Percentiles rank a stretch among this genome's conserved stretches.
These are phyloP conservation scores for Aspergillus funiculosus DNA, from an alignment of 495 filamentous ascomycete genomes.

Conservation along the genomic window DNA sequence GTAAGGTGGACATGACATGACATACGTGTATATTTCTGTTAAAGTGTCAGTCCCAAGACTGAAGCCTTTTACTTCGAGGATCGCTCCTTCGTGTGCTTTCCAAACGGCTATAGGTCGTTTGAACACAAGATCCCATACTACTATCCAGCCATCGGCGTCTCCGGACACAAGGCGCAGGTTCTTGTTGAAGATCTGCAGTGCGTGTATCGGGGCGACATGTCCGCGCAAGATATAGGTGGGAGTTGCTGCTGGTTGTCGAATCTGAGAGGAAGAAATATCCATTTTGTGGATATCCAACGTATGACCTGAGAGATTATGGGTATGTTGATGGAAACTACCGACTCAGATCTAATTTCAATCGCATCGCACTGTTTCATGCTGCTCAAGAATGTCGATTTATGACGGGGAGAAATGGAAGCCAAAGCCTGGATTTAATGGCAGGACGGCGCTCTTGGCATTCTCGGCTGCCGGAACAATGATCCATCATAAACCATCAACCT, in stretches of 20 bases:
- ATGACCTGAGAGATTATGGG: background rate
- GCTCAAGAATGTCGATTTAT: too few relatives aligned
- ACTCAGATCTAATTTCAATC: too few relatives aligned
- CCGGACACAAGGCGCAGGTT: conserved; percentile 79
- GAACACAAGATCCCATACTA: conserved; percentile 77
- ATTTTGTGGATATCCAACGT: conserved; percentile 1
- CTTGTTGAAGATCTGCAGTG: conserved; percentile 60
- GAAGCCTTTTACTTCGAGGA: conserved; percentile 67
- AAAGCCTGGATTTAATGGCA: too few relatives aligned
- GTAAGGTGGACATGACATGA: conserved; percentile 13
- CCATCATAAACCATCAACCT: too few relatives aligned
- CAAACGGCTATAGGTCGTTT: conserved; percentile 82
- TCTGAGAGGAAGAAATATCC: background rate
- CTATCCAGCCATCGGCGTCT: conserved; percentile 84
- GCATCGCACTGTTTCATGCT: too few relatives aligned
- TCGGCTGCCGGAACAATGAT: too few relatives aligned
- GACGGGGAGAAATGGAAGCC: too few relatives aligned
- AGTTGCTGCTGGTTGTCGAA: conserved; percentile 49
- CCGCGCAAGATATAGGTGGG: conserved; percentile 85
- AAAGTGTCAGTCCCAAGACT: conserved; percentile 39
- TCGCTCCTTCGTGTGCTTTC: conserved; percentile 74
- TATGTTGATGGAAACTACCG: too few relatives aligned
- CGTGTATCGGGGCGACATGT: conserved; percentile 76
- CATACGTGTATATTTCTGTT: conserved; percentile 65
- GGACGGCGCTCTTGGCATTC: too few relatives aligned